phyloP scores from a whole-genome alignment of 176 grass and related monocot genomes.

The Oryza glaberrima region DNA sequence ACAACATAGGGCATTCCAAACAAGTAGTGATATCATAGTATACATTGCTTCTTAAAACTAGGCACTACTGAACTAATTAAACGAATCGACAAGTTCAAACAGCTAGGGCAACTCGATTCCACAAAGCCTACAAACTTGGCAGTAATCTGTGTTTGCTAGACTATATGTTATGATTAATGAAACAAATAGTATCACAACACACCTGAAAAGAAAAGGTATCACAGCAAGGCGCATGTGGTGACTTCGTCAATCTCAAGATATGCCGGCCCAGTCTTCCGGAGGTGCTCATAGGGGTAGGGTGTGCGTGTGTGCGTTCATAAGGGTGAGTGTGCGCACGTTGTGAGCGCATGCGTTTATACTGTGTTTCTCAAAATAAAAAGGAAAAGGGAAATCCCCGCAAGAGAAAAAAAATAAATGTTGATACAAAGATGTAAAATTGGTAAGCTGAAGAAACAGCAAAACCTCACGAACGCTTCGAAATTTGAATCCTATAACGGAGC shows the following conservation, averaged over 20 bases:
- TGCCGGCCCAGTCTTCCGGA: too few species aligned
- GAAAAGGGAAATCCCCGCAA: not conserved
- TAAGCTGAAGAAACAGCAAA: slow-evolving; percentile 13
- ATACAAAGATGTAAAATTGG: not conserved
- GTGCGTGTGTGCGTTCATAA: too few species aligned
- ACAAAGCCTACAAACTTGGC: not conserved
- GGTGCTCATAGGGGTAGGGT: too few species aligned
- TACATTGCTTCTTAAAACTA: slow-evolving; percentile 4
- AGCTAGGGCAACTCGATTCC: slow-evolving; percentile 14
- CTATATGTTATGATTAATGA: not conserved
- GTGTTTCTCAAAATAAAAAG: too few species aligned
- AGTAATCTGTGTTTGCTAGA: not conserved
- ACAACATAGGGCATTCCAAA: slow-evolving; percentile 9
- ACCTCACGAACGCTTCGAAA: not conserved
- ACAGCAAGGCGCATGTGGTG: too few species aligned
- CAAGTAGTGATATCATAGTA: not conserved
- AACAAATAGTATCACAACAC: not conserved
- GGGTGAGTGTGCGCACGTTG: too few species aligned
- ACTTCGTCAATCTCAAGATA: too few species aligned
- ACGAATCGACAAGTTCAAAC: not conserved
- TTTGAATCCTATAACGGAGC: not conserved
- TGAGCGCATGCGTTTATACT: too few species aligned
- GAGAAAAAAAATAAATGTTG: not conserved
- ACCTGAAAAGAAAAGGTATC: not conserved
- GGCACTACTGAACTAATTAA: slow-evolving; percentile 16